Evolutionary conservation across 805 yeast genomes (phyloP).

Genomic region (Sporopachydermia quercuum): DNA sequence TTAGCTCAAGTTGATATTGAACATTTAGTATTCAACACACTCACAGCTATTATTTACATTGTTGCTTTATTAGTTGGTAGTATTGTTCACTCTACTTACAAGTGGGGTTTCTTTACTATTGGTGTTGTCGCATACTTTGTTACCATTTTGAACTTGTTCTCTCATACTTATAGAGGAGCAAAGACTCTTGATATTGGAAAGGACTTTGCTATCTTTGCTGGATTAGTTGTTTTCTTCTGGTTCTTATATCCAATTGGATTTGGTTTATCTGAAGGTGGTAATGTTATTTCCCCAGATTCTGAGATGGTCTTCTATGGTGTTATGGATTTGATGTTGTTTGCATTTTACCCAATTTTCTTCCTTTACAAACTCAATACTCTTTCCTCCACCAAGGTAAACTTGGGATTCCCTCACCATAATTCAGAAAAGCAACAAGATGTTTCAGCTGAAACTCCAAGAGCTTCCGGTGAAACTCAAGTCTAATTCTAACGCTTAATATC

Average conservation of each 20-base stretch:
- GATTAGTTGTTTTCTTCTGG: constrained; percentile 29
- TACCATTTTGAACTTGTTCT: constrained; percentile 12
- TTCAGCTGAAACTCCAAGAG: not conserved
- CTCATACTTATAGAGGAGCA: no score
- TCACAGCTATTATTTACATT: constrained; percentile 31
- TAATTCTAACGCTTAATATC: no score
- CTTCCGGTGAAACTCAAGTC: constrained; percentile 1
- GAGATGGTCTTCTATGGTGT: constrained; percentile 47
- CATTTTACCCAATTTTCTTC: no score
- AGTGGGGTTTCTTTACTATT: constrained; percentile 57
- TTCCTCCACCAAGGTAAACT: not conserved
- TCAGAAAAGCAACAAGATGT: not conserved
- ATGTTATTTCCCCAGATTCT: constrained; percentile 40
- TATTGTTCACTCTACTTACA: constrained; percentile 38
- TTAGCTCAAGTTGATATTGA: constrained; percentile 19
- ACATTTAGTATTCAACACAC: constrained; percentile 18
- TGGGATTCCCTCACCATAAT: not conserved
- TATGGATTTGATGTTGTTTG: constrained; percentile 33
- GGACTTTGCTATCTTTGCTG: constrained; percentile 8
- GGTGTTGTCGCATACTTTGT: constrained; percentile 29
- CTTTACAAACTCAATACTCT: no score
- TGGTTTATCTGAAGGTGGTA: constrained; percentile 51
- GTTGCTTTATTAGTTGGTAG: constrained; percentile 42
- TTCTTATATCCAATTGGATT: constrained; percentile 34
- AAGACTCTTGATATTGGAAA: no score